Conservation (phyloP, 768 basidiomycete species). For the Phylloporus sp. region DNA sequence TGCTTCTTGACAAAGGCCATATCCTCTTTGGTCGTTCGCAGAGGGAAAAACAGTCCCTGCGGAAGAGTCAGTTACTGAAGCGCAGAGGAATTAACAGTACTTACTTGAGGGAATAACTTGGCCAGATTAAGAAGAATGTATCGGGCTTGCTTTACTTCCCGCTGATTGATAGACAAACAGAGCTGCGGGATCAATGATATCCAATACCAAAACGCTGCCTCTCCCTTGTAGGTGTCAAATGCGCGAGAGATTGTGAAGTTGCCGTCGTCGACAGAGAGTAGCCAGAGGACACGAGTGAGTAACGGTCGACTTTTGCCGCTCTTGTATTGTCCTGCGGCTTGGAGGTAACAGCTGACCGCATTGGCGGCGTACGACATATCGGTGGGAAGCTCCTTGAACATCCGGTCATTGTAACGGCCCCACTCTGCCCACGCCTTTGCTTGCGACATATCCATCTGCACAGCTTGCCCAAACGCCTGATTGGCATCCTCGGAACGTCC, state of each 20-base stretch:
- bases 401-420: constrained; percentile 89
- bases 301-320: constrained; percentile 88
- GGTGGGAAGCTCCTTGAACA: constrained; percentile 82
- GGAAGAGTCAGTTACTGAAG: constrained; percentile 6
- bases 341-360: constrained; percentile 96
- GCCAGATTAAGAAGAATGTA: constrained; percentile 87
- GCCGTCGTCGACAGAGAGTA: constrained; percentile 87
- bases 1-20: constrained; percentile 47
- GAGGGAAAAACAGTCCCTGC: constrained; percentile 91
- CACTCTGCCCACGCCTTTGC: constrained; percentile 99
- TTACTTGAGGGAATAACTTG: constrained; percentile 86
- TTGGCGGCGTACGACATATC: constrained; percentile 78
- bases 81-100: constrained; percentile 19
- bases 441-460: constrained; percentile 91
- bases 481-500: constrained; percentile 87
- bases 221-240: constrained; percentile 95
- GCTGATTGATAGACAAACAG: constrained; percentile 80
- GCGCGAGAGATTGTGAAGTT: constrained; percentile 67
- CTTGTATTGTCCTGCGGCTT: constrained; percentile 95
- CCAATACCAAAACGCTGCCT: constrained; percentile 98
- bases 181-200: constrained; percentile 96
- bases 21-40: constrained; percentile 82
- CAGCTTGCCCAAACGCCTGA: constrained; percentile 88
- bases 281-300: constrained; percentile 91
- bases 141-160: constrained; percentile 91